Percentiles rank a stretch among this genome's conserved stretches.
Conservation (phyloP, 2,329 filamentous ascomycete species). For the Aspergillus jensenii region DNA sequence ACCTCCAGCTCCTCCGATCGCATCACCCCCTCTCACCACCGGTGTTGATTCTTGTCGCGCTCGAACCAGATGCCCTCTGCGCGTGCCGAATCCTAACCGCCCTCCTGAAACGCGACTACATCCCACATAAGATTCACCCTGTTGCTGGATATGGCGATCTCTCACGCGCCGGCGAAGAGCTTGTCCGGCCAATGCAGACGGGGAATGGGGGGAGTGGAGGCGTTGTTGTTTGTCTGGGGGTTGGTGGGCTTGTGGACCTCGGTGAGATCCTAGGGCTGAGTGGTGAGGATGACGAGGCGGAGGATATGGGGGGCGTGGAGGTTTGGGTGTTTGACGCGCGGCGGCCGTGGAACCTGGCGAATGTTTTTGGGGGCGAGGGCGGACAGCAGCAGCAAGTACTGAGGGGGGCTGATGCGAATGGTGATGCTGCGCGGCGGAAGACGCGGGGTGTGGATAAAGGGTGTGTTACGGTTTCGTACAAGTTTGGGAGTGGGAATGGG, state of each 20-base stretch:
- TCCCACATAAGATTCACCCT: constrained; percentile 95
- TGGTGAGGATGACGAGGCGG: constrained; percentile 59
- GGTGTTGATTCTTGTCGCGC: constrained; percentile 85
- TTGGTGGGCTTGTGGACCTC: constrained; percentile 88
- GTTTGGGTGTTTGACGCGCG: constrained; percentile 93
- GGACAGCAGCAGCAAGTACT: constrained; percentile 52
- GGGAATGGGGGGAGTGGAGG: constrained; percentile 81
- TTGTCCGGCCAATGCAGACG: constrained; percentile 84
- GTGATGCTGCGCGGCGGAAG: constrained; percentile 43
- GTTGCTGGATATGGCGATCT: constrained; percentile 91
- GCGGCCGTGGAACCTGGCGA: constrained; percentile 90
- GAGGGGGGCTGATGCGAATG: constrained; percentile 36
- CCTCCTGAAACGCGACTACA: constrained; percentile 95
- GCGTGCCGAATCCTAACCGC: constrained; percentile 91
- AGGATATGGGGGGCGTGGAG: constrained; percentile 76
- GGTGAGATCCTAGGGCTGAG: constrained; percentile 76
- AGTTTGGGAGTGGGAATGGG: constrained; percentile 65
- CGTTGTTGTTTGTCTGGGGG: constrained; percentile 86
- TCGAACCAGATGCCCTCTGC: constrained; percentile 93
- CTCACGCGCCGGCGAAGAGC: constrained; percentile 71
- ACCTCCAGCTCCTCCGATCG: constrained; percentile 80
- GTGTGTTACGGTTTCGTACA: constrained; percentile 69
- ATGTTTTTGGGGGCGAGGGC: constrained; percentile 80
- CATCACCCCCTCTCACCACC: constrained; percentile 89
- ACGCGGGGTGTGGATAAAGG: constrained; percentile 71